Conservation (phyloP, 441 rosid species). For the Adansonia grandidieri region DNA sequence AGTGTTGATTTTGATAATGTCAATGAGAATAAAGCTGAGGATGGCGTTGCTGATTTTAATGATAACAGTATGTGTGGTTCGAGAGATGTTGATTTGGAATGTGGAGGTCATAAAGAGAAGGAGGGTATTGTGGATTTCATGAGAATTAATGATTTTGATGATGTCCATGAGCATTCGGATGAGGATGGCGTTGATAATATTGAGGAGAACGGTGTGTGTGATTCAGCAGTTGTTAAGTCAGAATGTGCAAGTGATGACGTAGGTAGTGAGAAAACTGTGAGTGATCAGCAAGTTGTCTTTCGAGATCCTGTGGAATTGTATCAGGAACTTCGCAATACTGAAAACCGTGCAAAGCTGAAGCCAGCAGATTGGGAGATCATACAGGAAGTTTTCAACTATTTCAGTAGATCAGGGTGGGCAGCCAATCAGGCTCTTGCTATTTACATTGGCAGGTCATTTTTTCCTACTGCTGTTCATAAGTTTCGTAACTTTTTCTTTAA, state of each 20-base stretch:
- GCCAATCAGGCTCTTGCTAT: slow-evolving; percentile 84
- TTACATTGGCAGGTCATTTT: slow-evolving; percentile 77
- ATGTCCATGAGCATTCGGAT: slow-evolving; percentile 20
- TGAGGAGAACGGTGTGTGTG: slow-evolving; percentile 16
- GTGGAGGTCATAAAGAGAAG: slow-evolving; percentile 14
- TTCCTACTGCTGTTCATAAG: slow-evolving; percentile 65
- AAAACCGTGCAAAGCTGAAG: slow-evolving; percentile 42
- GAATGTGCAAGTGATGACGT: slow-evolving; percentile 17
- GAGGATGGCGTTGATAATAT: slow-evolving; percentile 27
- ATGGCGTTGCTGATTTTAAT: slow-evolving; percentile 28
- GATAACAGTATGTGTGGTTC: background rate
- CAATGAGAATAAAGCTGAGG: slow-evolving; percentile 22
- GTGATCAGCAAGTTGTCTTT: slow-evolving; percentile 35
- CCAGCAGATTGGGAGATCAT: slow-evolving; percentile 50
- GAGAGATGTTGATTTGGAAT: slow-evolving; percentile 5
- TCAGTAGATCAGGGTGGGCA: slow-evolving; percentile 76
- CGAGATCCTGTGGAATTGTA: slow-evolving; percentile 61
- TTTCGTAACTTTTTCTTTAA: slow-evolving; percentile 57
- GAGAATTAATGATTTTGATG: slow-evolving; percentile 11
- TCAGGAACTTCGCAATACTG: slow-evolving; percentile 44
- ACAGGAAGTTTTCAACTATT: slow-evolving; percentile 52
- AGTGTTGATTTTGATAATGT: slow-evolving; percentile 2
- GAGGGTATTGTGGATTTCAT: slow-evolving; percentile 14
- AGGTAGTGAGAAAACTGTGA: slow-evolving; percentile 3
- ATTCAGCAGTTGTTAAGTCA: slow-evolving; percentile 10